These are phyloP conservation scores for Penicillium angulare DNA, from an alignment of 495 filamentous ascomycete genomes.

Conservation along the genomic window DNA sequence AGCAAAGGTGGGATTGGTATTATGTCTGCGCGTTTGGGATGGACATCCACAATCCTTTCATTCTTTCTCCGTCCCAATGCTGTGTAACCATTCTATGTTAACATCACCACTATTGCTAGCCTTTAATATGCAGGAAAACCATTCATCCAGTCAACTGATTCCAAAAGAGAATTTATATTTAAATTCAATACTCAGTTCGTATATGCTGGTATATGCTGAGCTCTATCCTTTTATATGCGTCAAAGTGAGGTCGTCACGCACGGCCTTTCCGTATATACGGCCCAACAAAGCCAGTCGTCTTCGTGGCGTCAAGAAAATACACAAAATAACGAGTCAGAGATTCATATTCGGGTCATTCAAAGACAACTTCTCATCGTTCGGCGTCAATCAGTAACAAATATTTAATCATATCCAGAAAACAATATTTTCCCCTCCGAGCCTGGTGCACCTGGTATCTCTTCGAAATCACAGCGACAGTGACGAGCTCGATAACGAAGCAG, in stretches of 20 bases:
- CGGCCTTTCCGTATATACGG: neutral
- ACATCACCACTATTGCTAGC: too few relatives aligned
- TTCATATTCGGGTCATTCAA: neutral
- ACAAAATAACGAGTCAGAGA: neutral
- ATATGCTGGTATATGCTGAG: too few relatives aligned
- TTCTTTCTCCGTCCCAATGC: too few relatives aligned
- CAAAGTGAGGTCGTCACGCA: neutral
- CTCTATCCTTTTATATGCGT: too few relatives aligned
- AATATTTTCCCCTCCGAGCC: neutral
- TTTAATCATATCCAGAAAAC: neutral
- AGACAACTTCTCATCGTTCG: neutral
- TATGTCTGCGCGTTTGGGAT: neutral
- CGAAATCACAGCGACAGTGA: conserved; percentile 5
- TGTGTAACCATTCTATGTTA: too few relatives aligned
- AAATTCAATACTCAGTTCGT: too few relatives aligned
- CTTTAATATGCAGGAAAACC: too few relatives aligned
- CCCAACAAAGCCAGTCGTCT: neutral
- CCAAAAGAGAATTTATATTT: too few relatives aligned
- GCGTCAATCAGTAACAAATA: neutral
- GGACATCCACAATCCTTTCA: too few relatives aligned
- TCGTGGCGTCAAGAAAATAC: neutral
- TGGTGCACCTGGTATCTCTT: neutral
- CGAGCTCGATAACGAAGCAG: conserved; percentile 3
- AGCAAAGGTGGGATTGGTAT: too few relatives aligned
- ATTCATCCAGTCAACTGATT: too few relatives aligned